These are phyloP conservation scores for Talaromyces wortmannii DNA, from an alignment of 495 filamentous ascomycete genomes.

Conservation along the genomic window DNA sequence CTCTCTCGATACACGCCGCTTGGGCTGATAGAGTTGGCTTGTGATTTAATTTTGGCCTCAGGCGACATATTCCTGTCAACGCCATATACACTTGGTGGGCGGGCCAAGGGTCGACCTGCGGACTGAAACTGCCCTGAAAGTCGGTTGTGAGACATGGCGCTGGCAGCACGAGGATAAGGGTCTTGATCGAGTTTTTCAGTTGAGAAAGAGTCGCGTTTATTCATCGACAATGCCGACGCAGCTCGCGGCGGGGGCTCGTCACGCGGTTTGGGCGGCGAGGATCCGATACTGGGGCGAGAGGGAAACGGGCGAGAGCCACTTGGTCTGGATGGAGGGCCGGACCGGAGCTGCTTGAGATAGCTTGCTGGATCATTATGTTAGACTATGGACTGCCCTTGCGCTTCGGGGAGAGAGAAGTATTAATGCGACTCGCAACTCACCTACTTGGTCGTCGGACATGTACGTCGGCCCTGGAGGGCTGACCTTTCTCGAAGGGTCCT, in stretches of 20 bases:
- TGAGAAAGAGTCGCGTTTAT: slow-evolving; percentile 12
- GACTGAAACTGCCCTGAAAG: slow-evolving; percentile 27
- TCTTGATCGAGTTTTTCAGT: slow-evolving; percentile 8
- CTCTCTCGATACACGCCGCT: slow-evolving; percentile 70
- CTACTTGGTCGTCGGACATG: slow-evolving; percentile 84
- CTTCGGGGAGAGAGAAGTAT: too few species aligned
- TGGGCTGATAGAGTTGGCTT: slow-evolving; percentile 26
- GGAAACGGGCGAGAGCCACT: slow-evolving; percentile 76
- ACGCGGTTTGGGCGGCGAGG: slow-evolving; percentile 29
- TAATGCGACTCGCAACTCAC: slow-evolving; percentile 40
- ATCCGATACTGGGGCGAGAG: slow-evolving; percentile 12
- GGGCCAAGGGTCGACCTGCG: slow-evolving; percentile 37
- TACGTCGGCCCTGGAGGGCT: slow-evolving; percentile 69
- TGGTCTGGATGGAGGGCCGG: slow-evolving; percentile 68
- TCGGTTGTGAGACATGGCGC: slow-evolving; percentile 44
- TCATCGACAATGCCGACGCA: slow-evolving; percentile 38
- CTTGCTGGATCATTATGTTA: slow-evolving; percentile 35
- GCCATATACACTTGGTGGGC: slow-evolving; percentile 29
- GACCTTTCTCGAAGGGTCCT: slow-evolving; percentile 49
- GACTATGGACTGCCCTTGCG: too few species aligned
- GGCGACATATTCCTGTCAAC: slow-evolving; percentile 37
- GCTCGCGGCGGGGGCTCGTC: slow-evolving; percentile 35
- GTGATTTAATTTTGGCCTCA: slow-evolving; percentile 24
- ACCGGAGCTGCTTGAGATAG: slow-evolving; percentile 75
- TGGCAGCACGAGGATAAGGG: slow-evolving; percentile 36